These are phyloP conservation scores for Syncephalastrum sp. DNA, from an alignment of 371 early-diverging fungal genomes.

Conservation along the genomic window DNA sequence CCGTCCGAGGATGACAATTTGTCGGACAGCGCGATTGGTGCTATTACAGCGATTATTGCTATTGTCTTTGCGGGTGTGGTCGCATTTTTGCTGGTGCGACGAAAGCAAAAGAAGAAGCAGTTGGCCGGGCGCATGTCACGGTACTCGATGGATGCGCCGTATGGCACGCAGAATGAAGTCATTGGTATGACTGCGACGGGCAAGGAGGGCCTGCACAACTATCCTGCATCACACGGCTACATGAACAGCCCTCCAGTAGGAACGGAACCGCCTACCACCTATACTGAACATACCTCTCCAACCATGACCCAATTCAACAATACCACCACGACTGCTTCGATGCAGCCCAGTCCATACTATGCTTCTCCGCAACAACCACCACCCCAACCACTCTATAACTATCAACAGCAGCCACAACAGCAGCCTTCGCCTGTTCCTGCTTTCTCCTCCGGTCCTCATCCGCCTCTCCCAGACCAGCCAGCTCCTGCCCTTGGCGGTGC, in stretches of 20 bases:
- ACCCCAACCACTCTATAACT: constrained; percentile 1
- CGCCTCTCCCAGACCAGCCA: not conserved
- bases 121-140: constrained; percentile 9
- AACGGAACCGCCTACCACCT: too few species aligned
- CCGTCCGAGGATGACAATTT: constrained; percentile 3
- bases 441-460: too few species aligned
- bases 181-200: not conserved
- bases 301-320: constrained; percentile 5
- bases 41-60: constrained; percentile 20
- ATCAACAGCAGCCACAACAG: constrained; percentile 5
- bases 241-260: too few species aligned
- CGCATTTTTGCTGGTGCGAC: constrained; percentile 21
- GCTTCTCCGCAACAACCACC: constrained; percentile 9
- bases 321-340: constrained; percentile 1
- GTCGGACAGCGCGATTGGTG: constrained; percentile 21
- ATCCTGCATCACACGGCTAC: too few species aligned
- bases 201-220: too few species aligned
- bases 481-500: constrained; percentile 3
- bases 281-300: too few species aligned
- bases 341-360: not conserved
- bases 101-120: constrained; percentile 11
- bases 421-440: not conserved
- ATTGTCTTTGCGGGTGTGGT: constrained; percentile 13
- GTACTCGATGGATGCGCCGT: constrained; percentile 13
- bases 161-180: constrained; percentile 3